These are phyloP conservation scores for Anisodus tanguticus DNA, from an alignment of 257 asterid species.

Conservation along the genomic window DNA sequence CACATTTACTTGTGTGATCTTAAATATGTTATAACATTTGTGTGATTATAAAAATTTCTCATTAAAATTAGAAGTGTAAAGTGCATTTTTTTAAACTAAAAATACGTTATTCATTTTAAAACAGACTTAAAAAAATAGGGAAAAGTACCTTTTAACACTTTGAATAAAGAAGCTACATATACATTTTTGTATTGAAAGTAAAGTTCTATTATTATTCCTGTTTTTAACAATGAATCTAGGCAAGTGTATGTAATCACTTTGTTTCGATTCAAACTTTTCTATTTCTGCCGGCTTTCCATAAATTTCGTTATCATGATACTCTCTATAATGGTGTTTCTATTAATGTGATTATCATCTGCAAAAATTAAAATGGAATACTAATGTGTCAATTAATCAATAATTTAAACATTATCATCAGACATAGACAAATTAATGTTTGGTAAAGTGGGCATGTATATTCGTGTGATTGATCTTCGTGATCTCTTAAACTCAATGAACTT, in stretches of 20 bases:
- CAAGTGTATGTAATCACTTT: neutral
- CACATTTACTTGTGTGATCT: too few species aligned
- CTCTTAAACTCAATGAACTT: neutral
- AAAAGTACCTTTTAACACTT: too few species aligned
- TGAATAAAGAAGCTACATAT: too few species aligned
- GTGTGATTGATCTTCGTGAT: neutral
- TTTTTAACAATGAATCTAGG: too few species aligned
- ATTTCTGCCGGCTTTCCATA: conserved; percentile 15
- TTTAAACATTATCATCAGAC: conserved; percentile 24
- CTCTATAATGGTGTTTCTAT: neutral
- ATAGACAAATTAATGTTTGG: conserved; percentile 24
- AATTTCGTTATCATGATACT: conserved; percentile 1
- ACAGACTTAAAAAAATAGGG: too few species aligned
- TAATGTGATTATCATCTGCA: neutral
- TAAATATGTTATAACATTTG: too few species aligned
- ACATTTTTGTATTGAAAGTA: too few species aligned
- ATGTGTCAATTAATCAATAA: conserved; percentile 25
- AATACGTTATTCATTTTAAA: too few species aligned
- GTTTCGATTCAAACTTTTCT: neutral
- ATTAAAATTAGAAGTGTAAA: too few species aligned
- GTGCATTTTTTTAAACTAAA: too few species aligned
- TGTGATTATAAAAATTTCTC: too few species aligned
- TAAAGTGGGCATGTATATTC: conserved; percentile 16
- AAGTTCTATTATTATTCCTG: too few species aligned
- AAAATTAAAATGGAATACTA: neutral